Base-by-base conservation (phyloP, 176 grass and related monocot genomes). In the Triticum timopheevii region DNA sequence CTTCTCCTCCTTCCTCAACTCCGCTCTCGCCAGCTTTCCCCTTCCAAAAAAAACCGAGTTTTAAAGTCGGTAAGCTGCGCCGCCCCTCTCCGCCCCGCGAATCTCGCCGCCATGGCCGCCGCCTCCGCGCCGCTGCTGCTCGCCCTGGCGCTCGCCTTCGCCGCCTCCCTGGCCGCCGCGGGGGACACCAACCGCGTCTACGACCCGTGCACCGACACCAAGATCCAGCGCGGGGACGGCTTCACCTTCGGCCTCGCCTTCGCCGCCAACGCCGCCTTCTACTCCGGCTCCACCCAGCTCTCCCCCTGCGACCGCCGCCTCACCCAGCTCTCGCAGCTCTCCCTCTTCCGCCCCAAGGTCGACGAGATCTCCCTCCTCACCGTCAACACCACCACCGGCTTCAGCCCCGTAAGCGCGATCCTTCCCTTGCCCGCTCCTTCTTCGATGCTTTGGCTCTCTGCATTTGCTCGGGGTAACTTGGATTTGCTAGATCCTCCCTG, bases 351-450 rank as follows among this genome's bases (percentile, higher is more conserved):
- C 61, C 94, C 97, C 88, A 96, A 87, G 89, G 87, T 99, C 54
- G 97, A 99, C 80, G 94, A 99, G 92, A 99, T 99, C 89, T 94
- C 97, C 30, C 97, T 99, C 19, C 97, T 99, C 90, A 99, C 97
- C 67, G 54, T 96, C 89, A 96, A 99, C 80, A 96, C 97, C 58
- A 99, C 97, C 42, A 82, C 90, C 3, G 92, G 85, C 25, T 94
- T 97, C 49, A 56, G 91, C 82, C 92, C 92, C 28, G 94, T 97
- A 73, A 91, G 87, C 50, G 87, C 34, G 76, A 40, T 83, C 39
- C 64, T 3, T 2, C 15, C 22, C 44, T 67, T 39, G 3, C 8
- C 13, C 50, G 3, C 30, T 1, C 65, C 38, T 33, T 50, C 52
- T 28, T 7, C 2, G 3, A 73, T 58, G 13, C 5, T 42, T 78